A percentile compares a stretch with the other conserved stretches of the same genome.
phyloP scores from a whole-genome alignment of 108 stramenopile genomes.

The Epithemia pelagica region DNA sequence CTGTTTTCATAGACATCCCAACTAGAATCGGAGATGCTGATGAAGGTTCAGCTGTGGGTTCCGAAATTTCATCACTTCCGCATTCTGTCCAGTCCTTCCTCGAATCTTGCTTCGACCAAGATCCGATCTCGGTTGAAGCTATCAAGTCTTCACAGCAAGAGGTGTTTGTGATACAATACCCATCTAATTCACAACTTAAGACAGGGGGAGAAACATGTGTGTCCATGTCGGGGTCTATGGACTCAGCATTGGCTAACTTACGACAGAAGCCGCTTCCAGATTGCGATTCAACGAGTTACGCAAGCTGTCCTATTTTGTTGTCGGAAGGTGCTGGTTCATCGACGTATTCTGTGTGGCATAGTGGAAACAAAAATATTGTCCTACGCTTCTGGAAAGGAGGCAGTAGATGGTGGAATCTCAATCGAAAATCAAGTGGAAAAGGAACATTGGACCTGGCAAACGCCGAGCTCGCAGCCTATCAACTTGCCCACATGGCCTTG shows the following conservation, averaged over 20 bases:
- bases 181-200: not conserved
- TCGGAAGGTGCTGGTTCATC: too few relatives aligned
- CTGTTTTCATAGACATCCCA: too few relatives aligned
- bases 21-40: too few relatives aligned
- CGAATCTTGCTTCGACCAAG: not conserved
- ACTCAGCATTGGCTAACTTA: too few relatives aligned
- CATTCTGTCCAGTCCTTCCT: not conserved
- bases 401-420: conserved; percentile 78
- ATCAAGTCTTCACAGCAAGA: not conserved
- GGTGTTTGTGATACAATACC: not conserved
- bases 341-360: not conserved
- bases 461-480: conserved; percentile 64
- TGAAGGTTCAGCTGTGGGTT: not conserved
- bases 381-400: conserved; percentile 65
- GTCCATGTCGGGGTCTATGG: too few relatives aligned
- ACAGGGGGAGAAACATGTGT: too few relatives aligned
- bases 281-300: too few relatives aligned
- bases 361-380: conserved; percentile 26
- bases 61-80: not conserved
- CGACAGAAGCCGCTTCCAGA: too few relatives aligned
- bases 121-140: not conserved
- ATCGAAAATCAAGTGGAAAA: conserved; percentile 28
- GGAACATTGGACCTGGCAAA: conserved; percentile 31
- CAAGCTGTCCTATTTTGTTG: too few relatives aligned
- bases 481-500: conserved; percentile 40